These are phyloP conservation scores for Phialophora tarda DNA, from an alignment of 2,329 filamentous ascomycete genomes.

Conservation along the genomic window DNA sequence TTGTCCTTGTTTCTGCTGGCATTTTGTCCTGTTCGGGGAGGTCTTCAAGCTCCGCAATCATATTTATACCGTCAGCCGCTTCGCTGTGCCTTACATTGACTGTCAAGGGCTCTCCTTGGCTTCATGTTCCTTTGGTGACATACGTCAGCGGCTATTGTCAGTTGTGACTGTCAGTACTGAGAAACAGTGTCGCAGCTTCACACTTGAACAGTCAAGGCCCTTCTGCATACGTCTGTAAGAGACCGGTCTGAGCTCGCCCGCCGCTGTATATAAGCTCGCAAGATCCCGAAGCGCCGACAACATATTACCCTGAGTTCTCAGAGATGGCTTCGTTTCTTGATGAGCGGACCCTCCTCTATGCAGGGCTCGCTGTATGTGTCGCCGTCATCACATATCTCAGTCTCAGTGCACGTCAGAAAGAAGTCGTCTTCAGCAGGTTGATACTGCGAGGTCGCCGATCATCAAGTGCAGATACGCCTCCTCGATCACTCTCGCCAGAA, in stretches of 20 bases:
- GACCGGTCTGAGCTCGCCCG: neutral
- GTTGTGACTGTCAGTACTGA: neutral
- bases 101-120: conserved; percentile 13
- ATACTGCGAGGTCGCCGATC: conserved; percentile 48
- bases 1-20: conserved; percentile 23
- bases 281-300: neutral
- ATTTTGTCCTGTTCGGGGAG: conserved; percentile 26
- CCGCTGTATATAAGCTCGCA: conserved; percentile 12
- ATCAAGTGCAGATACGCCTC: conserved; percentile 60
- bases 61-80: conserved; percentile 24
- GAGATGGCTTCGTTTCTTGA: conserved; percentile 22
- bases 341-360: conserved; percentile 29
- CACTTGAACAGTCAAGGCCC: neutral
- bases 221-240: neutral
- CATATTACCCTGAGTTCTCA: neutral
- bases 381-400: conserved; percentile 39
- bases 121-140: conserved; percentile 10
- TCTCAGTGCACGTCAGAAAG: conserved; percentile 45
- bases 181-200: conserved; percentile 9
- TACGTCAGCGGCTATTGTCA: conserved; percentile 9
- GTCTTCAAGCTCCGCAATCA: conserved; percentile 19
- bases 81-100: conserved; percentile 14
- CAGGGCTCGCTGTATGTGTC: conserved; percentile 28
- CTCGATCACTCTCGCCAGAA: conserved; percentile 59
- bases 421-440: conserved; percentile 49